A percentile compares a stretch with the other conserved stretches of the same genome.
Conservation (phyloP, 2,329 filamentous ascomycete species). For the Fulvia fulva region DNA sequence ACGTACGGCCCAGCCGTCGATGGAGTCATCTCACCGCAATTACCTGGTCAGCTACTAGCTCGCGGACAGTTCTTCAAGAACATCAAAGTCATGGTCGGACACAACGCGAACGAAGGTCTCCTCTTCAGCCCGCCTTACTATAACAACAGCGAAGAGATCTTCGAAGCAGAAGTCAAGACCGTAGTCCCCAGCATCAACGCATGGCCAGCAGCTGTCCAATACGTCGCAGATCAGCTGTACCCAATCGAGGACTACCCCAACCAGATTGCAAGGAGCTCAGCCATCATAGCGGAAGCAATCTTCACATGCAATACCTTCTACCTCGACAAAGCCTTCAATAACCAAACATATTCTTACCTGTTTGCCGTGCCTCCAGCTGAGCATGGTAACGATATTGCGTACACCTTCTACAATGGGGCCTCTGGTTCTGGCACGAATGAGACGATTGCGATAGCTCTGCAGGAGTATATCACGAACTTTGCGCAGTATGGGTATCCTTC, state of each 20-base stretch:
- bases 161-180: slow-evolving; percentile 25
- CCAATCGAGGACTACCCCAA: slow-evolving; percentile 46
- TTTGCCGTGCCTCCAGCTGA: slow-evolving; percentile 52
- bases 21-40: slow-evolving; percentile 45
- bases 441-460: slow-evolving; percentile 39
- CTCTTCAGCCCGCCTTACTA: slow-evolving; percentile 41
- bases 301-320: slow-evolving; percentile 53
- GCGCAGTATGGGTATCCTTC: slow-evolving; percentile 20
- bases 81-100: slow-evolving; percentile 43
- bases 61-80: slow-evolving; percentile 44
- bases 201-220: slow-evolving; percentile 28
- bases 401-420: slow-evolving; percentile 45
- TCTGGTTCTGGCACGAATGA: neutral
- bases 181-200: slow-evolving; percentile 32
- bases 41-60: slow-evolving; percentile 45
- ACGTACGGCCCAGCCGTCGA: slow-evolving; percentile 46
- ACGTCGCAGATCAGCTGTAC: slow-evolving; percentile 46
- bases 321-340: slow-evolving; percentile 45
- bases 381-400: slow-evolving; percentile 51
- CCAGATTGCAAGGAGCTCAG: slow-evolving; percentile 40
- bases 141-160: slow-evolving; percentile 31
- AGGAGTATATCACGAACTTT: slow-evolving; percentile 44
- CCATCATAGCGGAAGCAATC: slow-evolving; percentile 42
- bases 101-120: slow-evolving; percentile 45
- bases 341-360: slow-evolving; percentile 49